These are phyloP conservation scores for Aegilops tauschii DNA, from an alignment of 176 grass and related monocot genomes.

Conservation along the genomic window DNA sequence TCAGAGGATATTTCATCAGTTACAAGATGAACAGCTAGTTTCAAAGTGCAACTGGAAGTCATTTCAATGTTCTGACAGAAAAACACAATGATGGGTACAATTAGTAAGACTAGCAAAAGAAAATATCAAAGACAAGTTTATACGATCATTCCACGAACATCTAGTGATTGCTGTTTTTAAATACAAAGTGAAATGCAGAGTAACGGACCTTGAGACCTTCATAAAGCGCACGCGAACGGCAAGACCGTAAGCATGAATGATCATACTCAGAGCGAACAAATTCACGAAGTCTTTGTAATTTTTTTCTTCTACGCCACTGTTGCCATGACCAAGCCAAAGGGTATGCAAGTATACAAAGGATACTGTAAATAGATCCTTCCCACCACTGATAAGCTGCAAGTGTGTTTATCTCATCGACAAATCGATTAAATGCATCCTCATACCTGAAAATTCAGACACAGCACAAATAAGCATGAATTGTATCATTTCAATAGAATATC, in stretches of 20 bases:
- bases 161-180: background rate
- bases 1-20: conserved; percentile 1
- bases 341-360: conserved; percentile 78
- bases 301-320: conserved; percentile 94
- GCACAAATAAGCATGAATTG: conserved; percentile 18
- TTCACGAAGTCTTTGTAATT: conserved; percentile 92
- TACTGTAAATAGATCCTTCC: conserved; percentile 91
- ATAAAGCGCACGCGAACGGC: conserved; percentile 97
- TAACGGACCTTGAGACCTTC: conserved; percentile 95
- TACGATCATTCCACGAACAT: conserved; percentile 6
- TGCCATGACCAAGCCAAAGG: conserved; percentile 99
- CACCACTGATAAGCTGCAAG: conserved; percentile 99
- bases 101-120: conserved; percentile 2
- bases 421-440: conserved; percentile 92
- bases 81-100: background rate
- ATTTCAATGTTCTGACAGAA: conserved; percentile 19
- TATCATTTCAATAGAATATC: conserved; percentile 7
- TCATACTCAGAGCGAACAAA: conserved; percentile 99
- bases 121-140: background rate
- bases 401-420: conserved; percentile 96
- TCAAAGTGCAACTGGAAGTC: conserved; percentile 17
- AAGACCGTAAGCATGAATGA: conserved; percentile 94
- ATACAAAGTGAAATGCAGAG: conserved; percentile 20
- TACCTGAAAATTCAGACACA: conserved; percentile 46
- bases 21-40: background rate